Base-by-base conservation (phyloP, 805 yeast genomes). In the Wickerhamiella dianesei region DNA sequence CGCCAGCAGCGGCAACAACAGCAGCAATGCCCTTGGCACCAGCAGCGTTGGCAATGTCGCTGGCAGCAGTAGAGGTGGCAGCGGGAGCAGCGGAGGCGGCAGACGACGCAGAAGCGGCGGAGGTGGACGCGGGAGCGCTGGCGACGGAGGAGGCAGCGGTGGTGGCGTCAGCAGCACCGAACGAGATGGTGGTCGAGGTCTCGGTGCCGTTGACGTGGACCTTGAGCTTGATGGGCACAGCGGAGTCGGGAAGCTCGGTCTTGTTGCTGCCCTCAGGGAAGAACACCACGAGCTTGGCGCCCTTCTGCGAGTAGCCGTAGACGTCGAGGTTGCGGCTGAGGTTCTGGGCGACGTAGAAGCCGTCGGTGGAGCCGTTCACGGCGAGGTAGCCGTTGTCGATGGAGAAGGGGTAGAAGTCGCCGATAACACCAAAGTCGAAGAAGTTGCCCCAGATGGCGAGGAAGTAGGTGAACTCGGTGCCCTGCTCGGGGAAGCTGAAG, bases 281-380 rank as follows among this genome's bases (percentile, higher is more conserved):
- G 21, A 21, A 43, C 5, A 43, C 41, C 9, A 35, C 45, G 17
- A 43, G 13, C 9, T 40, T 40, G 36, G 36, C 36, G 17, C 17
- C 18, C 3, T 21, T 18, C 41, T 36, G 6, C 17, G 45, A 43
- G 41, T 43, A 43, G 21, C 22, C 14, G 36, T 43, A 43, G 12
- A 40, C 36, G 20, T 43, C 45, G 20, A 6, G 9, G 32, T 21
- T 35, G 19, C 41, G 40, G 17, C 20, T 35, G 25, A 32, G 37
- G 12, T 40, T 40, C 45, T 43, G 22, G 36, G 41, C 36, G 1
- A 41, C 45, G 36, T 43, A 25, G 41, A 43, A 43, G 21, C 36
- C 14, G 17, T 43, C 37, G 21, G 45, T 35, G 19, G 41, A 36
- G 36, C 45, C 45, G 17, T 43, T 43, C 35, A 43, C 45, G 18